phyloP scores from a whole-genome alignment of 2,329 filamentous ascomycete genomes.

The Fusarium brevicatenulatum region DNA sequence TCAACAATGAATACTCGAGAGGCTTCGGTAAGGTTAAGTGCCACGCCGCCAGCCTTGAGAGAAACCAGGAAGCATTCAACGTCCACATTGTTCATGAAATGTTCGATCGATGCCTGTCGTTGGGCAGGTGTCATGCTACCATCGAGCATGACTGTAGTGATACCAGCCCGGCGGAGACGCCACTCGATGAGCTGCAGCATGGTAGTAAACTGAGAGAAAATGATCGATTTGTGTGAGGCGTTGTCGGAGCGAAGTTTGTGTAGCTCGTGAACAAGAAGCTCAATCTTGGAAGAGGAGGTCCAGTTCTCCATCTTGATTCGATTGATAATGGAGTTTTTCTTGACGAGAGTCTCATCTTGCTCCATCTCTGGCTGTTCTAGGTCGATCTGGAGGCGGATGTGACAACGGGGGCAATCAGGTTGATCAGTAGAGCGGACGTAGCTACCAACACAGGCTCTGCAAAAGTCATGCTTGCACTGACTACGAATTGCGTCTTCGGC shows the following conservation, averaged over 20 bases:
- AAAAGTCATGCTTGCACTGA: constrained; percentile 85
- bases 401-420: constrained; percentile 88
- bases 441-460: constrained; percentile 54
- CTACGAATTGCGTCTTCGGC: constrained; percentile 95
- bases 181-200: constrained; percentile 98
- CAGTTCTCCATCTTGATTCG: constrained; percentile 99
- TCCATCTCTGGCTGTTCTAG: constrained; percentile 95
- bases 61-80: constrained; percentile 97
- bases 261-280: constrained; percentile 92
- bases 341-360: constrained; percentile 85
- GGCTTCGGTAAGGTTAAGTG: constrained; percentile 93
- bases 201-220: constrained; percentile 96
- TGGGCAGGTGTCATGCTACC: constrained; percentile 96
- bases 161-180: constrained; percentile 94
- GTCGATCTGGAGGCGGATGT: constrained; percentile 89
- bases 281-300: constrained; percentile 98
- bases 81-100: constrained; percentile 95
- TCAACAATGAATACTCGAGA: constrained; percentile 96
- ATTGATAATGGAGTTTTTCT: constrained; percentile 98
- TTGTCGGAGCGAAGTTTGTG: constrained; percentile 93
- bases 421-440: constrained; percentile 80
- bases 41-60: constrained; percentile 94
- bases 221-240: constrained; percentile 94
- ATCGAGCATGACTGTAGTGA: constrained; percentile 98
- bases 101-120: constrained; percentile 91